Conservation (phyloP, 2,329 filamentous ascomycete genomes). For the Pseudogymnoascus sp. region DNA sequence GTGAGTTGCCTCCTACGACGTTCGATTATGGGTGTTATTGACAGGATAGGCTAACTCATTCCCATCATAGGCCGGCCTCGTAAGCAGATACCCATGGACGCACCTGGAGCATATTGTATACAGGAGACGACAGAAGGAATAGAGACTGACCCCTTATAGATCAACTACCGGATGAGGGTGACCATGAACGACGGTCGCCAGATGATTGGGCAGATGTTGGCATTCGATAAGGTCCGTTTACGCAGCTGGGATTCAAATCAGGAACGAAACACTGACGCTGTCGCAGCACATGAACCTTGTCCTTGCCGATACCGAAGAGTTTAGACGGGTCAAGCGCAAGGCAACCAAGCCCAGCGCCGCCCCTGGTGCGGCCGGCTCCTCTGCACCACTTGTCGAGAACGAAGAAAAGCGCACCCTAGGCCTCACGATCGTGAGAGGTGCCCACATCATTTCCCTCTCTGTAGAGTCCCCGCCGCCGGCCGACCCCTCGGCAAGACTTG, state of each 20-base stretch:
- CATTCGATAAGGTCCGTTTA: conserved; percentile 79
- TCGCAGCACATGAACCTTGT: conserved; percentile 96
- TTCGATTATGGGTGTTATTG: conserved; percentile 41
- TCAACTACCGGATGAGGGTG: conserved; percentile 98
- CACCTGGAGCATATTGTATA: neutral
- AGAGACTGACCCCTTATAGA: conserved; percentile 47
- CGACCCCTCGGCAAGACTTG: conserved; percentile 83
- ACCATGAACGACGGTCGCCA: conserved; percentile 91
- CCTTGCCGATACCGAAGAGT: conserved; percentile 96
- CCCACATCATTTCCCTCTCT: conserved; percentile 88
- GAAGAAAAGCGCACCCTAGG: conserved; percentile 98
- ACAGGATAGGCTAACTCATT: conserved; percentile 53
- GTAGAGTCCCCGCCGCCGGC: conserved; percentile 93
- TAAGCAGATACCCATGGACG: conserved; percentile 39
- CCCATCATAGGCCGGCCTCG: conserved; percentile 58
- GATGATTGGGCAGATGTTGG: conserved; percentile 96
- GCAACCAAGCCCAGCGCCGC: conserved; percentile 60
- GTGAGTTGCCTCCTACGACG: conserved; percentile 52
- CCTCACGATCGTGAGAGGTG: conserved; percentile 86
- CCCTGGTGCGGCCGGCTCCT: conserved; percentile 45
- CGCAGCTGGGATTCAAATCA: neutral
- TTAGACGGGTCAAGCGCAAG: conserved; percentile 83
- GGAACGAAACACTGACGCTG: conserved; percentile 12
- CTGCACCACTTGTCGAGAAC: conserved; percentile 66
- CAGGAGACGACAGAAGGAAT: neutral